A percentile compares a stretch with the other conserved stretches of the same genome.
These are phyloP conservation scores for Eimeria zaria DNA, from an alignment of 169 alveolate genomes.

Conservation along the genomic window DNA sequence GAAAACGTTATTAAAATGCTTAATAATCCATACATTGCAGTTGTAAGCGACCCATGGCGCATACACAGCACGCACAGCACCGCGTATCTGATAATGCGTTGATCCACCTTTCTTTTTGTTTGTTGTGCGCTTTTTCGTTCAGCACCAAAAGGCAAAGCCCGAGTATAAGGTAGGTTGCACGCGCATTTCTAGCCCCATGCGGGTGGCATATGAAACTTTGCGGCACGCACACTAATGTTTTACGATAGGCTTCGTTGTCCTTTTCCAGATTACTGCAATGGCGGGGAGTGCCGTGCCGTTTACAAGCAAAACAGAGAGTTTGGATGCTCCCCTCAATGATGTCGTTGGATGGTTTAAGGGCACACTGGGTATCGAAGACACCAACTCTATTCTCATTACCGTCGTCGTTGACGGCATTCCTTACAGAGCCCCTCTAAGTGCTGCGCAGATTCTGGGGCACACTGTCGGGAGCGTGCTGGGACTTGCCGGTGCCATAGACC, in stretches of 20 bases:
- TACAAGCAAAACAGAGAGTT: neutral
- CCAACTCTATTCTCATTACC: neutral
- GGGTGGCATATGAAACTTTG: neutral
- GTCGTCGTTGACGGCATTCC: slow-evolving; percentile 63
- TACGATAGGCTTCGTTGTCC: neutral
- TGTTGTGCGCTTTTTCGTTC: neutral
- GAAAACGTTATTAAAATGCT: slow-evolving; percentile 47
- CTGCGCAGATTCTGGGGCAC: slow-evolving; percentile 71
- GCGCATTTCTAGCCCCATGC: neutral
- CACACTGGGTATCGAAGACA: neutral
- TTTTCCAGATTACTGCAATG: slow-evolving; percentile 33
- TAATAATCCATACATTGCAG: slow-evolving; percentile 21
- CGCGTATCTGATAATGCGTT: neutral
- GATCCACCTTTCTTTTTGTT: neutral
- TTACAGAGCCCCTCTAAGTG: slow-evolving; percentile 17
- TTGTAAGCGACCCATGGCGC: neutral
- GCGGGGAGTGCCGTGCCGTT: slow-evolving; percentile 66
- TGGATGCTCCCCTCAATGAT: slow-evolving; percentile 16
- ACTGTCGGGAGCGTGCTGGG: slow-evolving; percentile 35
- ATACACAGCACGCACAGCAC: neutral
- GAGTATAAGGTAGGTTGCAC: neutral
- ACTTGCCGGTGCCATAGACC: slow-evolving; percentile 44
- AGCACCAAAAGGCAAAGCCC: slow-evolving; percentile 55
- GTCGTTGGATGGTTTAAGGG: slow-evolving; percentile 14
- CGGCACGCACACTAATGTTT: neutral